Percentiles rank a stretch among this genome's conserved stretches.
phyloP scores from a whole-genome alignment of 2,329 filamentous ascomycete genomes.

The Alternaria ethzedia region DNA sequence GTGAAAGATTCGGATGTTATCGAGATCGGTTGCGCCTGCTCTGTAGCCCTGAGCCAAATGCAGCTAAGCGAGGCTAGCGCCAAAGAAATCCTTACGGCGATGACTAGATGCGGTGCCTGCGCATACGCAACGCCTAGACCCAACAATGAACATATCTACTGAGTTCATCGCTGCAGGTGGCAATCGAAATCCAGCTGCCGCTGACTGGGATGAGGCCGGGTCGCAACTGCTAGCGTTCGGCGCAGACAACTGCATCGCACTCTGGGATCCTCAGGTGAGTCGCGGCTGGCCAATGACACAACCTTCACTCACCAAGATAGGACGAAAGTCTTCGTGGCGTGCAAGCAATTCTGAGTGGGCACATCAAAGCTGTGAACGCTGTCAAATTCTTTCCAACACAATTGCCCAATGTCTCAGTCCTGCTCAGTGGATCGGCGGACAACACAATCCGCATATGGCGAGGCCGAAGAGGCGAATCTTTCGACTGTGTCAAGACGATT shows the following conservation, averaged over 20 bases:
- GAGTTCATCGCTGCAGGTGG: conserved; percentile 78
- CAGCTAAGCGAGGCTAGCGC: conserved; percentile 41
- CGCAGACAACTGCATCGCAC: conserved; percentile 82
- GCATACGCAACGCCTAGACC: conserved; percentile 20
- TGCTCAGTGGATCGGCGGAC: conserved; percentile 85
- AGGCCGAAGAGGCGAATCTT: conserved; percentile 41
- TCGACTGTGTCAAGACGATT: conserved; percentile 57
- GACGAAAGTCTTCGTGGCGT: conserved; percentile 64
- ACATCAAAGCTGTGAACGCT: conserved; percentile 80
- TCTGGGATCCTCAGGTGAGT: conserved; percentile 83
- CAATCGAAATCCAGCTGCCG: conserved; percentile 86
- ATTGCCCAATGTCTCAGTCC: conserved; percentile 58
- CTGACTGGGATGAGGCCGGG: conserved; percentile 77
- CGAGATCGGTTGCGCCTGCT: conserved; percentile 10
- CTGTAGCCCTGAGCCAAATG: background rate
- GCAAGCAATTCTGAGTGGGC: conserved; percentile 71
- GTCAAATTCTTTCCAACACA: conserved; percentile 74
- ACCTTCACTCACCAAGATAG: conserved; percentile 36
- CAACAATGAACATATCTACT: conserved; percentile 38
- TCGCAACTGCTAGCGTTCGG: conserved; percentile 83
- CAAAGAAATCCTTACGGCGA: conserved; percentile 36
- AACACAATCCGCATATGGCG: conserved; percentile 72
- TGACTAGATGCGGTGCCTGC: conserved; percentile 24
- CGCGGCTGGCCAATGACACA: background rate
- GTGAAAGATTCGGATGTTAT: background rate